Base-by-base conservation (phyloP, 495 filamentous ascomycete species). In the Penicillium odoratum region DNA sequence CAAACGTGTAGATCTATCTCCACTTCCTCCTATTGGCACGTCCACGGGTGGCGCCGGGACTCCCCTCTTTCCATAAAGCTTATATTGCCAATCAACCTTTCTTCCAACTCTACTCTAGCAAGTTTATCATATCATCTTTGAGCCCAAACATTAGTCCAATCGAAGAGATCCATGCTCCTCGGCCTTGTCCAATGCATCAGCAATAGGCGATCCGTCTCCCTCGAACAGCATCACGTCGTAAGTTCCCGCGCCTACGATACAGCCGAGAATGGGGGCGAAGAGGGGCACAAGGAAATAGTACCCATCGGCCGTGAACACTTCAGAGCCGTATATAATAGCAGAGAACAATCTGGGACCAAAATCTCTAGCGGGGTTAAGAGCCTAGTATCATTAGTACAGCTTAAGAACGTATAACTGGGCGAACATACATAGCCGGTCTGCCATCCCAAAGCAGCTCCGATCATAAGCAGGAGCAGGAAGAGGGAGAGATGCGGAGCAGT, bases 281-380 rank as follows among this genome's bases (percentile, higher is more conserved):
- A 74, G 53, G 7, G 71, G 71, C 28, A 74, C 69, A n/a, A 70
- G 28, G 43, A 71, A 74, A 49, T 74, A 74, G 62, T 66, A 70
- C 21, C 64, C 62, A 16, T 60, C 69, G 9, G 71, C 53, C 2
- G 63, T 67, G 16, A 74, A 74, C 3, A 74, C 71, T 26, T 74
- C 71, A 0, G 53, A 48, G 11, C 71, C 71, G 48, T 74, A 74
- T 11, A 74, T 11, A 31, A 71, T 61, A n/a, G 71, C 67, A 16
- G 71, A 74, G 62, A 74, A 71, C 10, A 74, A 42, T 33, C 71
- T 56, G 2, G 71, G 71, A 1, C 71, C 71, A 47, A 74, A 70
- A 48, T 74, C 71, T 58, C 71, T 53, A 4, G 71, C 71, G 1
- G 71, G 71, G 48, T 74, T 74, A 21, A 74, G 64, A 25, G 71